Conservation (phyloP, 331 rosid species). For the Saraca asoca region DNA sequence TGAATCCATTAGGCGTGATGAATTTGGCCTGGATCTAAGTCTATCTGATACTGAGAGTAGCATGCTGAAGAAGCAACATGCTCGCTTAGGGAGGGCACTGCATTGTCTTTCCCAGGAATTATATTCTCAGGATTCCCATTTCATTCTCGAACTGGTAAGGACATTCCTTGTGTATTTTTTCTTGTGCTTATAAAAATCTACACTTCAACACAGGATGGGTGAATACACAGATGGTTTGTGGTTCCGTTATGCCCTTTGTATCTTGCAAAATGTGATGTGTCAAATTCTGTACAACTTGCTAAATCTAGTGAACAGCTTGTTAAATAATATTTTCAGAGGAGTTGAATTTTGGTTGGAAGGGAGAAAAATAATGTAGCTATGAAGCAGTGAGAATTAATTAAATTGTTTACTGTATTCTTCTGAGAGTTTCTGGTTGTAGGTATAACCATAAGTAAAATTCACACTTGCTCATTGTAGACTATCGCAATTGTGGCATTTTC, state of each 20-base stretch:
- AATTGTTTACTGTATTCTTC: slow-evolving; percentile 5
- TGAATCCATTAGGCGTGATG: slow-evolving; percentile 86
- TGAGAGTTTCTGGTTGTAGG: slow-evolving; percentile 11
- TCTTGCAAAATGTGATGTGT: not conserved
- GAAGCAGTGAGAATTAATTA: not conserved
- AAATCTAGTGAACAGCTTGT: slow-evolving; percentile 13
- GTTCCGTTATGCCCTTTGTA: slow-evolving; percentile 20
- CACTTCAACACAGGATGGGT: slow-evolving; percentile 3
- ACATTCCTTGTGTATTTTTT: slow-evolving; percentile 1
- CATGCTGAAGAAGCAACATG: slow-evolving; percentile 92
- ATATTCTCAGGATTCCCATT: slow-evolving; percentile 98
- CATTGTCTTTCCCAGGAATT: slow-evolving; percentile 98
- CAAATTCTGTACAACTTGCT: not conserved
- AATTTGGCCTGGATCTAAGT: slow-evolving; percentile 85
- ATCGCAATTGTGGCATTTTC: slow-evolving; percentile 12
- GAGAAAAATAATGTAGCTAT: slow-evolving; percentile 15
- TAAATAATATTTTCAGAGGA: slow-evolving; percentile 8
- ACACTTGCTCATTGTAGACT: not conserved
- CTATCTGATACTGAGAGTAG: slow-evolving; percentile 59
- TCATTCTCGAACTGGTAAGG: slow-evolving; percentile 94
- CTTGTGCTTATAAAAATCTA: slow-evolving; percentile 15
- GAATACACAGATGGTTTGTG: slow-evolving; percentile 11
- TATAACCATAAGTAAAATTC: not conserved
- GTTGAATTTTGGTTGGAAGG: slow-evolving; percentile 21
- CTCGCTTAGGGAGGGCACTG: slow-evolving; percentile 96